phyloP scores from a whole-genome alignment of 129 eudicot genomes.

The Glebionis coronaria region DNA sequence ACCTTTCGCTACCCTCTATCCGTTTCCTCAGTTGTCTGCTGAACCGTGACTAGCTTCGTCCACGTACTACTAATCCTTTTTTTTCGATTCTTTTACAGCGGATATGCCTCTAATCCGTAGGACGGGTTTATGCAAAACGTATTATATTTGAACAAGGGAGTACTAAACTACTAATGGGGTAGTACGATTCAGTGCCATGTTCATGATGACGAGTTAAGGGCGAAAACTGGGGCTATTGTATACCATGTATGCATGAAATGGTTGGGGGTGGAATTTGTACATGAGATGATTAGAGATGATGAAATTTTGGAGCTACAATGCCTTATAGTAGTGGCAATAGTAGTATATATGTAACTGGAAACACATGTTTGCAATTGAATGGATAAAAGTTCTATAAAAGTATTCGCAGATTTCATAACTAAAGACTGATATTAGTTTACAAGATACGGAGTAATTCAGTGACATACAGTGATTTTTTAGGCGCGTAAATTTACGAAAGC shows the following conservation, averaged over 20 bases:
- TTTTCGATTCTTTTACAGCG: not conserved
- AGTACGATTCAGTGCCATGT: not conserved
- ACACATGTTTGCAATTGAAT: not conserved
- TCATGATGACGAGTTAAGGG: not conserved
- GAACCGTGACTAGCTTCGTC: not conserved
- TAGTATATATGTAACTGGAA: not conserved
- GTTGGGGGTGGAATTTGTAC: slow-evolving; percentile 18
- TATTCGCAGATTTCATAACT: too few relatives aligned
- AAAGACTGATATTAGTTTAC: too few relatives aligned
- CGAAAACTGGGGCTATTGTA: not conserved
- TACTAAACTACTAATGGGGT: not conserved
- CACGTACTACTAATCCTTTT: not conserved
- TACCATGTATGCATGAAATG: not conserved
- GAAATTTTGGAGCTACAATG: slow-evolving; percentile 26
- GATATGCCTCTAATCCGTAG: too few relatives aligned
- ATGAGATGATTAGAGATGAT: slow-evolving; percentile 24
- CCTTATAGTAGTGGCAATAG: not conserved
- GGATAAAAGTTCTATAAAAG: too few relatives aligned
- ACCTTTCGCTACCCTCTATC: slow-evolving; percentile 74
- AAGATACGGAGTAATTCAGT: too few relatives aligned
- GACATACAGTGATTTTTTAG: too few relatives aligned
- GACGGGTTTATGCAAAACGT: too few relatives aligned
- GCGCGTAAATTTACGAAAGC: too few relatives aligned
- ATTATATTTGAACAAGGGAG: not conserved
- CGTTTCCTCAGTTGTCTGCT: slow-evolving; percentile 60